These are phyloP conservation scores for Sarcodon aspratus DNA, from an alignment of 768 basidiomycete species.

Conservation along the genomic window DNA sequence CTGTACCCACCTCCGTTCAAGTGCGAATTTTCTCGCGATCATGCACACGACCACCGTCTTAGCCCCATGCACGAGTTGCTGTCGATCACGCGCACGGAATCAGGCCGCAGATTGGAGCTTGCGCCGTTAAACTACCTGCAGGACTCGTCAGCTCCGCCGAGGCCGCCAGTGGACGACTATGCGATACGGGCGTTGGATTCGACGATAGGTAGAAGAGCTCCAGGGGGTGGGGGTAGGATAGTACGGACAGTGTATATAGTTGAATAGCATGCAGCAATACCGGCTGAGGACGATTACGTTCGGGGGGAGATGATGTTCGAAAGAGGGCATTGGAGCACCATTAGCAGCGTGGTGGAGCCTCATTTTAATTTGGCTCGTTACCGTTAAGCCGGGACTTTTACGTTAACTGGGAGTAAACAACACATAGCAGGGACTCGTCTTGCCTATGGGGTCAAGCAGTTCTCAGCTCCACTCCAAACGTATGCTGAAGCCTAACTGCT, in stretches of 20 bases:
- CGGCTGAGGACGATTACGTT: background rate
- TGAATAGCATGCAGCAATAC: background rate
- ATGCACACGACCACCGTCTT: background rate
- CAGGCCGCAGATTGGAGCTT: constrained; percentile 19
- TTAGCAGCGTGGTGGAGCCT: no score
- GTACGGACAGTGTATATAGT: background rate
- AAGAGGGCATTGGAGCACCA: no score
- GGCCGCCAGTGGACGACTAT: constrained; percentile 64
- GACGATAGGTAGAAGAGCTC: constrained; percentile 18
- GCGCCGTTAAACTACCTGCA: constrained; percentile 58
- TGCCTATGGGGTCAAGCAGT: no score
- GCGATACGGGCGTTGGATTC: constrained; percentile 34
- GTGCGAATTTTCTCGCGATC: background rate
- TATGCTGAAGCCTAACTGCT: no score
- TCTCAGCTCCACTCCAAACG: no score
- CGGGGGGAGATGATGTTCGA: no score
- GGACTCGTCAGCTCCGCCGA: constrained; percentile 44
- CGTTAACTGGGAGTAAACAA: no score
- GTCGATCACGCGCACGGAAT: constrained; percentile 8
- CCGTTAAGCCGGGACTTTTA: no score
- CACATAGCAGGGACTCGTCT: no score
- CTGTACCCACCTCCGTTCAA: background rate
- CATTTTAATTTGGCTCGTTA: no score
- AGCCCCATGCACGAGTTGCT: background rate
- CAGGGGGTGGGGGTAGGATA: background rate